These are phyloP conservation scores for Mortierella sp. DNA, from an alignment of 371 early-diverging fungal species.

Conservation along the genomic window DNA sequence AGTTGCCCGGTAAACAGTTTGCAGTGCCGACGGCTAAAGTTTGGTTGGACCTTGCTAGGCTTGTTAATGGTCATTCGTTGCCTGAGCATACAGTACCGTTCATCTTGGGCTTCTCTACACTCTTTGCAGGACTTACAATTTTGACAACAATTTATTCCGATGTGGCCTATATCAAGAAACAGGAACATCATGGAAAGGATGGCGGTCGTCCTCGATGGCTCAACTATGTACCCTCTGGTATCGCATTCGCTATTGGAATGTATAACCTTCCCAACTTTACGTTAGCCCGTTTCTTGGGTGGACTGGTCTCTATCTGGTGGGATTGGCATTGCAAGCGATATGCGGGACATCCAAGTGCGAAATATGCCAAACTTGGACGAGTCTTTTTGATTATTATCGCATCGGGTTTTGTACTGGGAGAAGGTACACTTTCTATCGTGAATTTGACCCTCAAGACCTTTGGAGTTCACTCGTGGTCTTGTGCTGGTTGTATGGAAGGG, in stretches of 20 bases:
- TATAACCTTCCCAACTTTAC: slow-evolving; percentile 88
- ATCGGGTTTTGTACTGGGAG: slow-evolving; percentile 87
- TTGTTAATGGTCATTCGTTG: slow-evolving; percentile 83
- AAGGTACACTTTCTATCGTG: slow-evolving; percentile 78
- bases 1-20: slow-evolving; percentile 79
- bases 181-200: slow-evolving; percentile 60
- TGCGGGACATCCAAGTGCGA: slow-evolving; percentile 23
- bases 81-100: slow-evolving; percentile 76
- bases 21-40: slow-evolving; percentile 84
- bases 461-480: slow-evolving; percentile 29
- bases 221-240: slow-evolving; percentile 76
- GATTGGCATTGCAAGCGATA: slow-evolving; percentile 59
- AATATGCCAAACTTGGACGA: slow-evolving; percentile 46
- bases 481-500: slow-evolving; percentile 42
- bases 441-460: slow-evolving; percentile 61
- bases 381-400: slow-evolving; percentile 81
- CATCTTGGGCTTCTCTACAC: slow-evolving; percentile 65
- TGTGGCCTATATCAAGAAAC: slow-evolving; percentile 66
- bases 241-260: slow-evolving; percentile 89
- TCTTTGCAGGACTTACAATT: slow-evolving; percentile 72
- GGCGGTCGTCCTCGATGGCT: slow-evolving; percentile 47
- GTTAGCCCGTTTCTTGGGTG: slow-evolving; percentile 80
- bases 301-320: slow-evolving; percentile 64
- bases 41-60: slow-evolving; percentile 86
- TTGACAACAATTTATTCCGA: slow-evolving; percentile 70